These are phyloP conservation scores for Amanita exitialis DNA, from an alignment of 768 basidiomycete genomes.

Conservation along the genomic window DNA sequence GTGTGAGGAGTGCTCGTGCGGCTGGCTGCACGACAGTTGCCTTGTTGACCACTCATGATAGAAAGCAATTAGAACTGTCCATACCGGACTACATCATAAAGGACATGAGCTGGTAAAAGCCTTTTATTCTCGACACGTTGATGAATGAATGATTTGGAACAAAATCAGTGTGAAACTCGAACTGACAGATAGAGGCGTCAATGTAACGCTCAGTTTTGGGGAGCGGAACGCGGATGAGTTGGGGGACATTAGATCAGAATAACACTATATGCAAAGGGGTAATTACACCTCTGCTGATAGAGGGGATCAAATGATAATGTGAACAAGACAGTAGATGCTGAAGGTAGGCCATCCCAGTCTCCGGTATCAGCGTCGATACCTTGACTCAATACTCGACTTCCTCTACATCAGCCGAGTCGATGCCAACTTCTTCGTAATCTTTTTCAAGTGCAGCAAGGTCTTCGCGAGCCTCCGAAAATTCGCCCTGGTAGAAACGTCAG, in stretches of 20 bases:
- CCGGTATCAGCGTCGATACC: not conserved
- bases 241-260: not conserved
- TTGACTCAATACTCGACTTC: conserved; percentile 40
- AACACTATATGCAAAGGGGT: not conserved
- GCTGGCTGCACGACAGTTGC: conserved; percentile 84
- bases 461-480: conserved; percentile 98
- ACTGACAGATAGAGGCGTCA: conserved; percentile 1
- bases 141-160: not conserved
- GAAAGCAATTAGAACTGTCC: conserved; percentile 55
- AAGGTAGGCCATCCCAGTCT: not conserved
- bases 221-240: not conserved
- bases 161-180: not conserved
- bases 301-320: conserved; percentile 1
- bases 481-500: conserved; percentile 41
- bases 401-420: conserved; percentile 39
- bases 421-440: conserved; percentile 81
- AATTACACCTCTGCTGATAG: not conserved
- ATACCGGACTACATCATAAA: conserved; percentile 60
- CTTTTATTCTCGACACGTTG: not conserved
- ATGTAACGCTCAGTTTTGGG: not conserved
- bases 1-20: conserved; percentile 66
- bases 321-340: not conserved
- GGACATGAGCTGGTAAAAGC: conserved; percentile 55
- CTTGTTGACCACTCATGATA: conserved; percentile 70
- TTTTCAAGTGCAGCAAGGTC: conserved; percentile 99